Conservation (phyloP, 257 asterid genomes). For the Scutellaria minor region DNA sequence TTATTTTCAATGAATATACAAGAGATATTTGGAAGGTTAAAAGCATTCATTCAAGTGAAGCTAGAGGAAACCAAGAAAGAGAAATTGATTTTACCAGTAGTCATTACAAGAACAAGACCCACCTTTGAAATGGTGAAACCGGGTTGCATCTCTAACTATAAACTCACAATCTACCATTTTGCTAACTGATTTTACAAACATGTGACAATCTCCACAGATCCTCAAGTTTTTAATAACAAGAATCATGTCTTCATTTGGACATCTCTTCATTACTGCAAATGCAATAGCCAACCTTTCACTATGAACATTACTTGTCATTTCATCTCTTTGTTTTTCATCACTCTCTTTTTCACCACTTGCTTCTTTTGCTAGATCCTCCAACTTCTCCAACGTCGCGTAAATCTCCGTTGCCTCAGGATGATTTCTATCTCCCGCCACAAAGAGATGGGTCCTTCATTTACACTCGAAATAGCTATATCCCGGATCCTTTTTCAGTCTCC, state of each 20-base stretch:
- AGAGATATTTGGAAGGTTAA: no score
- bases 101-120: conserved; percentile 94
- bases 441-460: conserved; percentile 65
- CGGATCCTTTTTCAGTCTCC: conserved; percentile 76
- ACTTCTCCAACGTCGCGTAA: conserved; percentile 51
- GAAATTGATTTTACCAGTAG: conserved; percentile 59
- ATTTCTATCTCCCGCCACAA: conserved; percentile 71
- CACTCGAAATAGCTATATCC: conserved; percentile 80
- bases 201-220: conserved; percentile 83
- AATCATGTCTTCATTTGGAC: conserved; percentile 46
- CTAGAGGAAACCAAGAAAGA: no score
- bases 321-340: conserved; percentile 30
- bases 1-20: no score
- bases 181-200: conserved; percentile 63
- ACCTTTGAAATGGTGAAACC: conserved; percentile 77
- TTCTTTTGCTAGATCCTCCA: conserved; percentile 48
- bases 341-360: conserved; percentile 28
- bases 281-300: conserved; percentile 90
- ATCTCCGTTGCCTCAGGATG: conserved; percentile 65
- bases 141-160: conserved; percentile 86
- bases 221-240: conserved; percentile 84
- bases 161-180: conserved; percentile 52
- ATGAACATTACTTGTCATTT: conserved; percentile 47
- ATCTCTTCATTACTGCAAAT: conserved; percentile 62
- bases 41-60: no score